Conservation (phyloP, 2,329 filamentous ascomycete species). For the Ampelomyces quisqualis region DNA sequence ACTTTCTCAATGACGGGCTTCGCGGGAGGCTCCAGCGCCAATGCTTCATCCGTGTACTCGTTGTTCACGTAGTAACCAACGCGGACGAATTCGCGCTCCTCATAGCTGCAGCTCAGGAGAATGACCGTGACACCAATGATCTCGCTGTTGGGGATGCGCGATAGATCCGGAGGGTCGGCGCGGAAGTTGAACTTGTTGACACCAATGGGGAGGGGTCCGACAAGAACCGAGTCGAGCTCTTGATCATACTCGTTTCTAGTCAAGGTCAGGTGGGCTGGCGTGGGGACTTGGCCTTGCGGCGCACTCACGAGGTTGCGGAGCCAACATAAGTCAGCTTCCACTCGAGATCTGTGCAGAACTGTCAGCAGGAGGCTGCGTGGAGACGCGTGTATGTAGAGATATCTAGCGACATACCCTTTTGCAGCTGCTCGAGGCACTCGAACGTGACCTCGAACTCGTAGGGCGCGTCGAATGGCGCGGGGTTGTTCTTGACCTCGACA, state of each 20-base stretch:
- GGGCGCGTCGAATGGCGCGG: conserved; percentile 85
- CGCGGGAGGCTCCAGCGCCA: conserved; percentile 83
- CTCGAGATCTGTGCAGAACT: conserved; percentile 71
- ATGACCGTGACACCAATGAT: conserved; percentile 97
- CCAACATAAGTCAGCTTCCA: conserved; percentile 99
- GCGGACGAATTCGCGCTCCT: conserved; percentile 93
- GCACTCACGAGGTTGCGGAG: conserved; percentile 87
- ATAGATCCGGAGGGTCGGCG: conserved; percentile 86
- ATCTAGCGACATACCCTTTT: conserved; percentile 79
- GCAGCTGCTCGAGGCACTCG: conserved; percentile 89
- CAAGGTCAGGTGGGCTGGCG: conserved; percentile 10
- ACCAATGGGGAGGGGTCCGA: conserved; percentile 94
- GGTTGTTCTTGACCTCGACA: conserved; percentile 96
- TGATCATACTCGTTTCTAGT: conserved; percentile 91
- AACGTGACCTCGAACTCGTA: conserved; percentile 99
- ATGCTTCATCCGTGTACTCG: conserved; percentile 90
- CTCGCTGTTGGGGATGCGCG: conserved; percentile 89
- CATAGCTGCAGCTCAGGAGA: conserved; percentile 93
- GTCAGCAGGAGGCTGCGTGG: conserved; percentile 15
- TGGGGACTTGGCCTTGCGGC: conserved; percentile 1
- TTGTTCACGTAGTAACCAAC: conserved; percentile 99
- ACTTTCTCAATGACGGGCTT: conserved; percentile 94
- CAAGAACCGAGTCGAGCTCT: conserved; percentile 93
- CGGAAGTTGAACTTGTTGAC: conserved; percentile 99
- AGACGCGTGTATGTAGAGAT: not conserved